A percentile compares a stretch with the other conserved stretches of the same genome.
These are phyloP conservation scores for Tylopilus intermedius DNA, from an alignment of 768 basidiomycete species.

Conservation along the genomic window DNA sequence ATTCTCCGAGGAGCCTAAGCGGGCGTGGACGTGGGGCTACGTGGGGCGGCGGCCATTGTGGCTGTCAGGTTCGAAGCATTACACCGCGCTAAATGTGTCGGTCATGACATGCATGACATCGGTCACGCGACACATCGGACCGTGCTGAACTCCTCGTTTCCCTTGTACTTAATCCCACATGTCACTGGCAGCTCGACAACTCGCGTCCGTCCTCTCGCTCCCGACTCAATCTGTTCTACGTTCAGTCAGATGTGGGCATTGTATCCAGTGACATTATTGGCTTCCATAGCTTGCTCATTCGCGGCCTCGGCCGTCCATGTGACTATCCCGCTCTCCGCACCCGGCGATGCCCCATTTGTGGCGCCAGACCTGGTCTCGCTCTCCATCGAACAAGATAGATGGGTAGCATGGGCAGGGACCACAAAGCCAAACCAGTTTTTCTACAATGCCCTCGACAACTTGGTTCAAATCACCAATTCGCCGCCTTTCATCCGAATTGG, in stretches of 20 bases:
- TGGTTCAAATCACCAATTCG: conserved; percentile 46
- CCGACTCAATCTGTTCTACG: background rate
- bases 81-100: too few species aligned
- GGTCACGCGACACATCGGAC: background rate
- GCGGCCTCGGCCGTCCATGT: conserved; percentile 25
- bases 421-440: conserved; percentile 51
- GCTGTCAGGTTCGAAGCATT: too few species aligned
- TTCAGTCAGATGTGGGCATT: conserved; percentile 2
- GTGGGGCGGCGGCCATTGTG: too few species aligned
- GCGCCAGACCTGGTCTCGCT: conserved; percentile 51
- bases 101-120: too few species aligned
- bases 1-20: too few species aligned
- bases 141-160: background rate
- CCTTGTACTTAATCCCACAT: conserved; percentile 1
- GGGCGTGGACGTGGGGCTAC: too few species aligned
- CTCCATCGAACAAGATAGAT: conserved; percentile 68
- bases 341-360: conserved; percentile 34
- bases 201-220: background rate
- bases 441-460: conserved; percentile 54
- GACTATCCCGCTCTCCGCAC: conserved; percentile 37
- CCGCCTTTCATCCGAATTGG: conserved; percentile 58
- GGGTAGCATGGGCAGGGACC: conserved; percentile 63
- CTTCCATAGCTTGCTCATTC: background rate
- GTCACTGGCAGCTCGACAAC: background rate
- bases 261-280: background rate